Conservation (phyloP, 2,329 filamentous ascomycete genomes). For the Aspergillus carbonarius region DNA sequence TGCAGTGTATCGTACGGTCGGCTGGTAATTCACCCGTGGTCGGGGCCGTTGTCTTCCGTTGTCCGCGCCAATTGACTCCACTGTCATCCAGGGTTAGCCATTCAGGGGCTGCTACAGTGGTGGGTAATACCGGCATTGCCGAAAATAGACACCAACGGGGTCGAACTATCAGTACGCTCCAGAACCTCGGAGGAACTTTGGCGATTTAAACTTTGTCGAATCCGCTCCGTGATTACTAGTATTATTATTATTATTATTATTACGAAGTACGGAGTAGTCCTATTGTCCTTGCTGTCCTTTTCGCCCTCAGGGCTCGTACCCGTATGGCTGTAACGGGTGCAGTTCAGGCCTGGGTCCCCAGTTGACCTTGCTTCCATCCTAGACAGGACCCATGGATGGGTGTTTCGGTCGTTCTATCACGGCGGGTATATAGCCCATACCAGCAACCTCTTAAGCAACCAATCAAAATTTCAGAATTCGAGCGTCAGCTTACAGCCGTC, state of each 20-base stretch:
- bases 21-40: neutral
- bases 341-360: neutral
- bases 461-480: neutral
- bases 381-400: neutral
- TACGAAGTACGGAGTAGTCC: too few relatives aligned
- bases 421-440: neutral
- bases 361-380: neutral
- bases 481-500: neutral
- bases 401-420: too few relatives aligned
- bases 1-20: neutral
- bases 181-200: slow-evolving; percentile 1
- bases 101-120: neutral
- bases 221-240: neutral
- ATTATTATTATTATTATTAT: too few relatives aligned
- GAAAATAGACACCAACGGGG: slow-evolving; percentile 1
- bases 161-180: neutral
- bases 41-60: slow-evolving; percentile 12
- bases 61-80: slow-evolving; percentile 4
- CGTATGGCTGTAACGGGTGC: neutral
- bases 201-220: neutral
- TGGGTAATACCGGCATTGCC: neutral
- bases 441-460: neutral
- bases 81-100: neutral
- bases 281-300: neutral
- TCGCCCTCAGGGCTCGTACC: neutral